Percentiles rank a stretch among this genome's conserved stretches.
Conservation (phyloP, 371 early-diverging fungal species). For the Cokeromyces recurvatus region DNA sequence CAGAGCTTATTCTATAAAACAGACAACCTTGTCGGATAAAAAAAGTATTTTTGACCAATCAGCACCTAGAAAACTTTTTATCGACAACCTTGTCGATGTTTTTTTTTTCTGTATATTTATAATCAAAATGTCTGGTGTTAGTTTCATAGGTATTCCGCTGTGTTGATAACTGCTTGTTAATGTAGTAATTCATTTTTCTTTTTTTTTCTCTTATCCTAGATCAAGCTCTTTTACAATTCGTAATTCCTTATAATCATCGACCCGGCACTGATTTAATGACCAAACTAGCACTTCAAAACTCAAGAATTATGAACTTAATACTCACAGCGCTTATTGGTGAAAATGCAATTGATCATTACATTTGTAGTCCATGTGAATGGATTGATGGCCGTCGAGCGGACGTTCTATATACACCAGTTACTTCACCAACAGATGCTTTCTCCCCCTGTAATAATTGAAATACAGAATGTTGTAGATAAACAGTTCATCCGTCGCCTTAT, state of each 20-base stretch:
- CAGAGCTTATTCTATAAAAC: too few relatives aligned
- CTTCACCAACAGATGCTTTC: neutral
- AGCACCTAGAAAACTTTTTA: too few relatives aligned
- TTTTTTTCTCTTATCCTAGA: too few relatives aligned
- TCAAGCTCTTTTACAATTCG: too few relatives aligned
- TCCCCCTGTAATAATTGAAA: constrained; percentile 9
- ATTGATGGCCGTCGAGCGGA: constrained; percentile 17
- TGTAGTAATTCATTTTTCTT: too few relatives aligned
- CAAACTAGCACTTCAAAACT: constrained; percentile 1
- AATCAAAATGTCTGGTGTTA: too few relatives aligned
- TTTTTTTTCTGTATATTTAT: too few relatives aligned
- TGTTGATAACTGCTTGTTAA: too few relatives aligned
- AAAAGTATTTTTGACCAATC: too few relatives aligned
- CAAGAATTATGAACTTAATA: constrained; percentile 8
- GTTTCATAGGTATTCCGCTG: too few relatives aligned
- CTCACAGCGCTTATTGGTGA: constrained; percentile 1
- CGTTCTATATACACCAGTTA: constrained; percentile 14
- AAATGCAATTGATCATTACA: neutral
- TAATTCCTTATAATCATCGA: constrained; percentile 12
- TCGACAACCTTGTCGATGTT: too few relatives aligned
- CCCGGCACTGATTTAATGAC: constrained; percentile 6
- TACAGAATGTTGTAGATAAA: constrained; percentile 7
- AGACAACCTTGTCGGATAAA: too few relatives aligned
- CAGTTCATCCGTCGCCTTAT: constrained; percentile 31
- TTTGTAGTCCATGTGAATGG: constrained; percentile 3